Evolutionary conservation across 345 rosid species (phyloP), one percentile per base, ranked within the genome.

Genomic region (Erodium maritimum): DNA sequence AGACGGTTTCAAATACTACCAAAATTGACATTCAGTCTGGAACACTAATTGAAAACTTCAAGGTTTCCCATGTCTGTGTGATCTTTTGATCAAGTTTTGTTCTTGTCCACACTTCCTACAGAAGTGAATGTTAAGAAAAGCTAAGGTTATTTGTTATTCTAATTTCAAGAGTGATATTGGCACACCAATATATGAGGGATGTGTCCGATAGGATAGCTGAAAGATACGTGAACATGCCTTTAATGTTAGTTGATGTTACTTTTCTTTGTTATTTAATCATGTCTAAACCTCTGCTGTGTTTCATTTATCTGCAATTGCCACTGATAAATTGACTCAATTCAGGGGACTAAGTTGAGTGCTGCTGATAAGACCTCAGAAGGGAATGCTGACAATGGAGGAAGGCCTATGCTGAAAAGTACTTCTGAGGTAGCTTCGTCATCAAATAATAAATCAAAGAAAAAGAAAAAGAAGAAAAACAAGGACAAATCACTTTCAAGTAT

Each of bases 391-490:
- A 29, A 29, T 20, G 64, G 46, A 50, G 76, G 60, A 55, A 7
- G 9, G 9, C 33, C 37, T 29, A 11, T 29, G 11, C 50, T n/a
- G 69, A 68, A 65, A 62, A 67, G 68, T 62, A 50, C 61, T 46
- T 5, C 2, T 29, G 62, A 54, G 65, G 66, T 16, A 61, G 71
- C 62, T 61, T 21, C 72, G 22, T 48, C 73, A 21, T 71, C 78
- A 55, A 81, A 69, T 57, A 64, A 57, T 22, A 90, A 81, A 75
- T 70, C 84, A 19, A 90, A 80, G 90, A 90, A 87, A 56, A 87
- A 90, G 84, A 90, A 87, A 53, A 87, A 85, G 78, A 90, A 85
- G 83, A 87, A 74, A 67, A 56, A 56, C 67, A 90, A 83, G 70
- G 80, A 78, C 62, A 75, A 58, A 58, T 60, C 67, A 37, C 9